These are phyloP conservation scores for Saprolegnia diclina DNA, from an alignment of 352 stramenopile species.

Conservation along the genomic window DNA sequence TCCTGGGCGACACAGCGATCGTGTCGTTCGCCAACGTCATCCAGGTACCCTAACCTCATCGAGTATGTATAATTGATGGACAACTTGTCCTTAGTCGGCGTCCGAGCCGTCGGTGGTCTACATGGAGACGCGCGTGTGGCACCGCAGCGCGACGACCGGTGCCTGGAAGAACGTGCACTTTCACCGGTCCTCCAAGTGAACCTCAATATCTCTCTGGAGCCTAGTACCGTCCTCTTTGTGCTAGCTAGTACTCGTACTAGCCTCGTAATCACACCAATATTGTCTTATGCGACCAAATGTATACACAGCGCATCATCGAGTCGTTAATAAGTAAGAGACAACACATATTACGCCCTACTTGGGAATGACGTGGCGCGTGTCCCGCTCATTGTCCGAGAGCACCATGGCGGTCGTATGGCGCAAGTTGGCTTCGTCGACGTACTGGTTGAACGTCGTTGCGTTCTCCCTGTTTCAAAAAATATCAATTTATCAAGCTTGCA, in stretches of 20 bases:
- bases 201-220: not conserved
- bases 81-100: conserved; percentile 11
- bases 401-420: conserved; percentile 24
- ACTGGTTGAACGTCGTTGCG: conserved; percentile 7
- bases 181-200: conserved; percentile 22
- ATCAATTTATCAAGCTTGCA: not conserved
- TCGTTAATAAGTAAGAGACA: not conserved
- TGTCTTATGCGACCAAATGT: not conserved
- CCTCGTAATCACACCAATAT: not conserved
- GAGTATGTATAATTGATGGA: too few relatives aligned
- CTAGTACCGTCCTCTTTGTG: not conserved
- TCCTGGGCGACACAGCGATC: conserved; percentile 20
- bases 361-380: conserved; percentile 23
- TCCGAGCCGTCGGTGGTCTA: conserved; percentile 21
- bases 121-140: conserved; percentile 26
- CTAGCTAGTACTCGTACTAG: too few relatives aligned
- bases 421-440: conserved; percentile 10
- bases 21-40: conserved; percentile 26
- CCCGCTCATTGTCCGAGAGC: conserved; percentile 22
- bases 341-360: not conserved
- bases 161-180: conserved; percentile 27
- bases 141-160: conserved; percentile 3
- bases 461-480: not conserved
- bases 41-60: conserved; percentile 2
- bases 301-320: not conserved